Percentiles rank a stretch among this genome's conserved stretches.
Evolutionary conservation across 441 rosid genomes (phyloP).

Genomic region (Melastoma candidum): DNA sequence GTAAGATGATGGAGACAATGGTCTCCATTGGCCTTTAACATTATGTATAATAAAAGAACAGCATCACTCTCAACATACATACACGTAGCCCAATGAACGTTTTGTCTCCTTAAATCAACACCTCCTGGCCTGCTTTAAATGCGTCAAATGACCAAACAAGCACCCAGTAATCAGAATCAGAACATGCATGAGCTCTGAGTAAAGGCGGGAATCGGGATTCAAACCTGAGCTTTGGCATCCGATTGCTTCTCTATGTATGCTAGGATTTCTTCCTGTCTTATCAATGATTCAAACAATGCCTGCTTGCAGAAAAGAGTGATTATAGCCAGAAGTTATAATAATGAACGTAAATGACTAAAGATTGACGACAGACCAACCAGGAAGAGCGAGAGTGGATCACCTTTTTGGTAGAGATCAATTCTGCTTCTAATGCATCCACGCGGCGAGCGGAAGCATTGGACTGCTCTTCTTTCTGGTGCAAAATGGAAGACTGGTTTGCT

Average conservation of each 20-base stretch:
- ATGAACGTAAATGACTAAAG: not conserved
- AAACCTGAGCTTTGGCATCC: conserved; percentile 7
- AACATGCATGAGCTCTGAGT: too few relatives aligned
- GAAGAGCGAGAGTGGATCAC: conserved; percentile 4
- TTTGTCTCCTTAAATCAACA: too few relatives aligned
- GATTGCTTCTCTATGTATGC: conserved; percentile 11
- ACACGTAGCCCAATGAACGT: too few relatives aligned
- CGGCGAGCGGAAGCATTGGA: conserved; percentile 13
- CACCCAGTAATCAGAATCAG: too few relatives aligned
- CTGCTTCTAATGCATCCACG: conserved; percentile 16
- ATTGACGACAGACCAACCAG: not conserved
- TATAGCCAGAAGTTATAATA: not conserved
- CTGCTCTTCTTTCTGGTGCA: conserved; percentile 11
- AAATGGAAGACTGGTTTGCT: conserved; percentile 3
- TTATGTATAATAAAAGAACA: too few relatives aligned
- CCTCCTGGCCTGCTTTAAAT: too few relatives aligned
- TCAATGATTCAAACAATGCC: conserved; percentile 16
- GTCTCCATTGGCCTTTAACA: too few relatives aligned
- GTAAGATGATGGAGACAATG: too few relatives aligned
- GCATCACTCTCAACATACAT: too few relatives aligned
- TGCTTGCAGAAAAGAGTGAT: not conserved
- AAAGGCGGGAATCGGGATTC: too few relatives aligned
- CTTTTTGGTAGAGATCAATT: conserved; percentile 16
- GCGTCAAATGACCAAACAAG: too few relatives aligned
- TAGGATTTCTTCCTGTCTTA: conserved; percentile 17